A percentile compares a stretch with the other conserved stretches of the same genome.
These are phyloP conservation scores for Scleromitrula shiraiana DNA, from an alignment of 2,329 filamentous ascomycete genomes.

Conservation along the genomic window DNA sequence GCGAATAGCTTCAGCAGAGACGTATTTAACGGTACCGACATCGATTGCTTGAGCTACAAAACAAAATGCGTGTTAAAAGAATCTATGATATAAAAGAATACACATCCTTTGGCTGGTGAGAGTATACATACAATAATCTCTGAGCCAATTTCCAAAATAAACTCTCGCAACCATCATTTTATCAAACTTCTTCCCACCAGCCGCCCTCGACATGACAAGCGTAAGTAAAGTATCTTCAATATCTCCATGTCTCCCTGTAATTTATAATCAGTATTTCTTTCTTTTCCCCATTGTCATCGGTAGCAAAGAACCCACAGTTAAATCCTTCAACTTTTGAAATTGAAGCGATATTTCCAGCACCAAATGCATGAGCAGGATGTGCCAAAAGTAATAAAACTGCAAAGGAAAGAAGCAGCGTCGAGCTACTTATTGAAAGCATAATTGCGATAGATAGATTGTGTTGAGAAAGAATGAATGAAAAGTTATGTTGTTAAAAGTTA, in stretches of 20 bases:
- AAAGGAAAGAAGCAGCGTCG: constrained; percentile 30
- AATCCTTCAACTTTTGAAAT: constrained; percentile 74
- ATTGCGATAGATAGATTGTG: constrained; percentile 11
- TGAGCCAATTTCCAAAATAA: constrained; percentile 95
- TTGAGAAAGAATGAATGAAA: too few species aligned
- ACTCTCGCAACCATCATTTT: constrained; percentile 83
- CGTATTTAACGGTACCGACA: constrained; percentile 83
- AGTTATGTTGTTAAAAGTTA: background rate
- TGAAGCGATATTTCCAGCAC: constrained; percentile 80
- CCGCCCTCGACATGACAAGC: constrained; percentile 54
- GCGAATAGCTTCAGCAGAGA: constrained; percentile 84
- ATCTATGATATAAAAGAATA: background rate
- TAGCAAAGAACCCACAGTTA: constrained; percentile 60
- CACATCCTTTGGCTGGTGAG: background rate
- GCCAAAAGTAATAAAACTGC: constrained; percentile 59
- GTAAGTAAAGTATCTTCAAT: constrained; percentile 85
- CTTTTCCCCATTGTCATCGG: background rate
- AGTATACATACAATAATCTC: constrained; percentile 58
- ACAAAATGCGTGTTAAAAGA: background rate
- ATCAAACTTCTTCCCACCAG: constrained; percentile 71
- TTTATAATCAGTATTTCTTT: background rate
- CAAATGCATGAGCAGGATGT: constrained; percentile 66
- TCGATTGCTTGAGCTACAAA: constrained; percentile 69
- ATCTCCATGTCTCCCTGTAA: constrained; percentile 71
- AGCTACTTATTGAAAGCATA: constrained; percentile 25